These are phyloP conservation scores for Penicillium sp. DNA, from an alignment of 2,329 filamentous ascomycete genomes.

Conservation along the genomic window DNA sequence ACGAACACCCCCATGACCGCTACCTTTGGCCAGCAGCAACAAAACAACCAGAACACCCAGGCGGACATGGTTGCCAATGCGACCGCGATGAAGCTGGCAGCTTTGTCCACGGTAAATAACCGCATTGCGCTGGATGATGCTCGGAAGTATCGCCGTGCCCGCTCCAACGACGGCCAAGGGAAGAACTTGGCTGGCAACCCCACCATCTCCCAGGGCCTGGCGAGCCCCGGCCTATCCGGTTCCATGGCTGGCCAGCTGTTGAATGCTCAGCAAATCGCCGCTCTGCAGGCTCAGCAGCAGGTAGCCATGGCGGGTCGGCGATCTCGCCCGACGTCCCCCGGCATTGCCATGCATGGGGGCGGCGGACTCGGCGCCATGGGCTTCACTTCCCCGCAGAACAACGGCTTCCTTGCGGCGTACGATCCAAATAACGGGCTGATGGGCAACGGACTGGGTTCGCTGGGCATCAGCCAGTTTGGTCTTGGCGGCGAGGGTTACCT, in stretches of 20 bases:
- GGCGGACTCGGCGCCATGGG: conserved; percentile 58
- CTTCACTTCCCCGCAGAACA: conserved; percentile 86
- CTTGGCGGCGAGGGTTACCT: conserved; percentile 75
- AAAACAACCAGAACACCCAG: conserved; percentile 54
- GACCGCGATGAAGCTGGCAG: conserved; percentile 97
- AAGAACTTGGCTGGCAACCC: conserved; percentile 48
- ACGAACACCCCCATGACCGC: conserved; percentile 94
- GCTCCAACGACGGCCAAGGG: conserved; percentile 71
- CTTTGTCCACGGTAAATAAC: conserved; percentile 96
- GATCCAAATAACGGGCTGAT: conserved; percentile 67
- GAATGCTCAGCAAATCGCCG: conserved; percentile 77
- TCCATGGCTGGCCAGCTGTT: conserved; percentile 82
- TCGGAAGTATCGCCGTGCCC: conserved; percentile 86
- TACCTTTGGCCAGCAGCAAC: conserved; percentile 63
- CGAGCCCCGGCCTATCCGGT: conserved; percentile 59
- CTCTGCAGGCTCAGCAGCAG: conserved; percentile 66
- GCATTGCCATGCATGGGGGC: conserved; percentile 69
- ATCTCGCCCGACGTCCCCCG: conserved; percentile 85
- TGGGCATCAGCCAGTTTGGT: conserved; percentile 69
- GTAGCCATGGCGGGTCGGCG: conserved; percentile 60
- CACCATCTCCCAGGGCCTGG: conserved; percentile 63
- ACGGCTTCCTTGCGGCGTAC: conserved; percentile 88
- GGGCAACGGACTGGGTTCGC: conserved; percentile 64
- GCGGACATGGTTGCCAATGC: conserved; percentile 98
- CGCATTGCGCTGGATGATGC: conserved; percentile 95